phyloP scores from a whole-genome alignment of 352 stramenopile species.

The Phytophthora fragariae region DNA sequence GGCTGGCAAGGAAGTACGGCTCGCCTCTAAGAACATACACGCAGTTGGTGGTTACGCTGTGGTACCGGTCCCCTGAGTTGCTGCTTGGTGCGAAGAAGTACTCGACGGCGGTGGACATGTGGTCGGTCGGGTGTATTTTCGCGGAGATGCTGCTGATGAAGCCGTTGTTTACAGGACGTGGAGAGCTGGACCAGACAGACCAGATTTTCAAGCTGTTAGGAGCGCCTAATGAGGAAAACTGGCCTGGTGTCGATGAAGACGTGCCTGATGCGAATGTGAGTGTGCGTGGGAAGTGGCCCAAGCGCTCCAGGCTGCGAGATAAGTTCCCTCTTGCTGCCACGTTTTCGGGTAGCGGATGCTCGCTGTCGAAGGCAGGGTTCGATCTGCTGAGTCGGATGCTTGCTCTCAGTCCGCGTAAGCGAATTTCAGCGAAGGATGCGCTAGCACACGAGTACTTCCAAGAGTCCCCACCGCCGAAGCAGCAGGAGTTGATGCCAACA shows the following conservation, averaged over 20 bases:
- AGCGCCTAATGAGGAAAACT: constrained; percentile 89
- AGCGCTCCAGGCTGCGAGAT: constrained; percentile 70
- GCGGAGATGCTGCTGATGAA: constrained; percentile 95
- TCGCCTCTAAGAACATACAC: constrained; percentile 86
- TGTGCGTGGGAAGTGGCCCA: constrained; percentile 72
- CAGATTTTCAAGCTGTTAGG: constrained; percentile 97
- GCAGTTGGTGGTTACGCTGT: constrained; percentile 95
- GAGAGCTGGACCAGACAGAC: constrained; percentile 97
- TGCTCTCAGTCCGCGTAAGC: constrained; percentile 71
- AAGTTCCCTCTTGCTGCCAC: constrained; percentile 79
- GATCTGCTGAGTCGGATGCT: constrained; percentile 75
- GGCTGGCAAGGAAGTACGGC: constrained; percentile 83
- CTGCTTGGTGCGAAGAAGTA: constrained; percentile 94
- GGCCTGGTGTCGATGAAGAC: constrained; percentile 78
- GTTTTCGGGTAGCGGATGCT: constrained; percentile 59
- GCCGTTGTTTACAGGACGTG: constrained; percentile 92
- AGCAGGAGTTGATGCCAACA: constrained; percentile 81
- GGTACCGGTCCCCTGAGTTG: constrained; percentile 96
- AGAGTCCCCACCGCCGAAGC: constrained; percentile 70
- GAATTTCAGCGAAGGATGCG: constrained; percentile 82
- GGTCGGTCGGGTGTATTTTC: constrained; percentile 97
- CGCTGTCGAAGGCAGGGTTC: constrained; percentile 79
- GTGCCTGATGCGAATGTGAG: constrained; percentile 66
- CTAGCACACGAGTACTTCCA: constrained; percentile 86
- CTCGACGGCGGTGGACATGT: constrained; percentile 97